Evolutionary conservation across 2,329 filamentous ascomycete genomes (phyloP).

Genomic region (Sphaerulina musiva): DNA sequence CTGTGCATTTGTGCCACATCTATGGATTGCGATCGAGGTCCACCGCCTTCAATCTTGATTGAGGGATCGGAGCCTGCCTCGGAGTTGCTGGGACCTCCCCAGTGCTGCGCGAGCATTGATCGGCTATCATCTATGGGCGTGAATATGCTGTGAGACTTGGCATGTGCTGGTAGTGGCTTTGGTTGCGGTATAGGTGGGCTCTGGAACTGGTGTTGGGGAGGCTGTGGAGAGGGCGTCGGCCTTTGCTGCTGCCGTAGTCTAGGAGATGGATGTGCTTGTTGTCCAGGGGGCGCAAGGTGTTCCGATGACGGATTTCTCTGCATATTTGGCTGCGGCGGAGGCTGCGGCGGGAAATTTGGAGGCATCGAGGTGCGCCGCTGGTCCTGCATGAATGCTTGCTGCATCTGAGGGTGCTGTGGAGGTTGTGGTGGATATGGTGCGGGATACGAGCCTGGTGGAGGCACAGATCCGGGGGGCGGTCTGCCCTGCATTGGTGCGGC

Average conservation of each 20-base stretch:
- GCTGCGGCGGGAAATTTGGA: conserved; percentile 57
- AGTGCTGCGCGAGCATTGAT: conserved; percentile 80
- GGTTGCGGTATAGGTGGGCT: conserved; percentile 54
- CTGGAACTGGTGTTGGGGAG: conserved; percentile 45
- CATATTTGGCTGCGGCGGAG: conserved; percentile 50
- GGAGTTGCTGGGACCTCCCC: conserved; percentile 49
- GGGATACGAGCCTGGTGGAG: conserved; percentile 25
- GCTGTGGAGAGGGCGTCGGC: conserved; percentile 45
- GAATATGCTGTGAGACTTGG: conserved; percentile 85
- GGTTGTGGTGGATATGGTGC: conserved; percentile 28
- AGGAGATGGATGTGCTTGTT: conserved; percentile 21
- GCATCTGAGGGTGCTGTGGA: conserved; percentile 42
- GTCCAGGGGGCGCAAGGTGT: conserved; percentile 32
- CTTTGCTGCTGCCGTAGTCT: conserved; percentile 28
- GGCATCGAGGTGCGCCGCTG: conserved; percentile 67
- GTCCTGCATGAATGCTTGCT: conserved; percentile 70
- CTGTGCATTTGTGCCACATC: conserved; percentile 55
- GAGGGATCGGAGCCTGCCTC: conserved; percentile 40
- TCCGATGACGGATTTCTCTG: conserved; percentile 28
- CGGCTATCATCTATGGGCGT: conserved; percentile 92
- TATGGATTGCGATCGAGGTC: conserved; percentile 56
- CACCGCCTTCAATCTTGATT: conserved; percentile 38
- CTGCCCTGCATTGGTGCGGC: conserved; percentile 47
- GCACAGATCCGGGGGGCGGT: conserved; percentile 24
- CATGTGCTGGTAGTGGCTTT: conserved; percentile 52